Conservation (phyloP, 208 protist genomes). For the Trypanosoma brucei region DNA sequence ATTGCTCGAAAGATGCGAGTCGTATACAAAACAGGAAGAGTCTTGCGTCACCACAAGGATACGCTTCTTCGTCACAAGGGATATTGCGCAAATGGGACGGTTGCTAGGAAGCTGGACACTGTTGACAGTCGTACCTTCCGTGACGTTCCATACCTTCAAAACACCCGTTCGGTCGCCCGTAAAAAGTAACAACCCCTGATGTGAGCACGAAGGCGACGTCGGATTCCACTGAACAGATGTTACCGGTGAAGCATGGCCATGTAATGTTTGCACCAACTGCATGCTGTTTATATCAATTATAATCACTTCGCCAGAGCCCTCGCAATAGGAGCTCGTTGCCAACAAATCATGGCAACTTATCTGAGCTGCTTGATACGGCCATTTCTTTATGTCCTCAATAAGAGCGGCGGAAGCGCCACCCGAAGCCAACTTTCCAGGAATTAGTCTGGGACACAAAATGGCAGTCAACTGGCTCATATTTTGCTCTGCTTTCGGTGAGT, state of each 20-base stretch:
- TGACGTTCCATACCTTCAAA: constrained; percentile 75
- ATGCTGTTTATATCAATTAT: constrained; percentile 76
- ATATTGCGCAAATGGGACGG: constrained; percentile 36
- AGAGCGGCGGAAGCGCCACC: constrained; percentile 1
- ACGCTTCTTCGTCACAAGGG: constrained; percentile 45
- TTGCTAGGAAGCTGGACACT: constrained; percentile 41
- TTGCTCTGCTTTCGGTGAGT: not conserved
- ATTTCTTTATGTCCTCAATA: constrained; percentile 21
- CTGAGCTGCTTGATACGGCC: constrained; percentile 46
- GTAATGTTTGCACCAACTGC: constrained; percentile 71
- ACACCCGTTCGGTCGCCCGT: constrained; percentile 46
- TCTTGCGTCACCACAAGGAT: constrained; percentile 53
- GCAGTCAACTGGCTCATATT: constrained; percentile 8
- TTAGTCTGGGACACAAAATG: constrained; percentile 19
- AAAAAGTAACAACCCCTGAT: constrained; percentile 60
- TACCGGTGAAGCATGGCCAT: constrained; percentile 44
- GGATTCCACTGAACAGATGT: constrained; percentile 66
- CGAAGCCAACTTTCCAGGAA: constrained; percentile 12
- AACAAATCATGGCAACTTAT: constrained; percentile 69
- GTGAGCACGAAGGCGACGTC: constrained; percentile 48
- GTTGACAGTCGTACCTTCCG: constrained; percentile 51
- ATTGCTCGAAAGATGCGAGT: constrained; percentile 48
- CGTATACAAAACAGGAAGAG: constrained; percentile 57
- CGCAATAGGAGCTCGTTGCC: constrained; percentile 44
- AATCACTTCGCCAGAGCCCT: constrained; percentile 45